Evolutionary conservation across 2,329 filamentous ascomycete species (phyloP).

Genomic region (Aspergillus chevalieri): DNA sequence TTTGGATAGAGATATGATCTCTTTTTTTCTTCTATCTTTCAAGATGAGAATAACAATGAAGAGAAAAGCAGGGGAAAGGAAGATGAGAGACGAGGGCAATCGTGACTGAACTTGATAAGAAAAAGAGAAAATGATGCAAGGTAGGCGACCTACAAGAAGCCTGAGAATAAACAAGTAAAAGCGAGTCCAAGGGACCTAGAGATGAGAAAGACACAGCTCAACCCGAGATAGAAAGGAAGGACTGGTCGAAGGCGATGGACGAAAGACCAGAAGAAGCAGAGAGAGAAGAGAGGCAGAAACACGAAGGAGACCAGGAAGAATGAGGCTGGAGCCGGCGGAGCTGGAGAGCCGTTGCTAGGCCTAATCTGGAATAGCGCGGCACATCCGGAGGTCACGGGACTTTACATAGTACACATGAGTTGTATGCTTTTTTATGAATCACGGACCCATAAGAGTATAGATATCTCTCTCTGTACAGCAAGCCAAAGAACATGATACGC

Average conservation of each 20-base stretch:
- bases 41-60: conserved; percentile 6
- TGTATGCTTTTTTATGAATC: no score
- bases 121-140: conserved; percentile 18
- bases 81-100: conserved; percentile 13
- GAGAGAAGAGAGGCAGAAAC: not conserved
- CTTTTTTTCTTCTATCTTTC: not conserved
- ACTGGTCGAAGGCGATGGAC: no score
- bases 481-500: not conserved
- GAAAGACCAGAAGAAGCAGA: not conserved
- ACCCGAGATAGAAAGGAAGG: not conserved
- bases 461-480: no score
- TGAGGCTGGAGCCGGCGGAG: conserved; percentile 7
- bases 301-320: conserved; percentile 1
- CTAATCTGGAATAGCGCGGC: conserved; percentile 2
- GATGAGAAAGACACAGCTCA: not conserved
- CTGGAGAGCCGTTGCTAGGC: conserved; percentile 5
- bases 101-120: conserved; percentile 14
- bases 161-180: conserved; percentile 17
- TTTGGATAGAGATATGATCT: no score
- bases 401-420: not conserved
- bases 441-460: not conserved
- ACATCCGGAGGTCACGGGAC: not conserved
- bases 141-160: conserved; percentile 42
- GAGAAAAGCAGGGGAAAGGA: conserved; percentile 12
- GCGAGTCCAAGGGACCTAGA: not conserved